Base-by-base conservation (phyloP, 495 filamentous ascomycete species). In the Podospora pseudoanserina region DNA sequence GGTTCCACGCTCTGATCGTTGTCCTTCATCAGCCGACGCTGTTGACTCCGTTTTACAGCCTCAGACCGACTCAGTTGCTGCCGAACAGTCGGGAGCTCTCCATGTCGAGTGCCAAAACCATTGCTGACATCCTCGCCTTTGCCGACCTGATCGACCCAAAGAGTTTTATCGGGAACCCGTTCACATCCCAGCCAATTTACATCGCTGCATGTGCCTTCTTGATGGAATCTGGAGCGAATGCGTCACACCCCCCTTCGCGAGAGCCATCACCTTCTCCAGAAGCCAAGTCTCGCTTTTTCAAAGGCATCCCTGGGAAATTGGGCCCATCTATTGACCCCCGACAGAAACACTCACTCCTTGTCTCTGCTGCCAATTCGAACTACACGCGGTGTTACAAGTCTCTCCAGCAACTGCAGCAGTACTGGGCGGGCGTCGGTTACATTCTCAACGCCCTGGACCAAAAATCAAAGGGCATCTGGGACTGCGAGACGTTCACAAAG, bases 101-200 rank as follows among this genome's bases (percentile, higher is more conserved):
- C 28, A 93, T 93, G 89, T 93, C 90, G 0, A 94, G 91, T 32
- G 92, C 92, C 63, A 94, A 94, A 79, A 93, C 92, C 0, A 93
- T 96, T 68, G 91, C 91, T 34, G 90, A 96, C 75, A 94, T 96
- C 59, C 80, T 93, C 4, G 87, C 87, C 4, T 93, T 93, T 71
- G 88, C 91, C 0, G 91, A 94, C 72, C 77, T 92, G 4, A 88
- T 92, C 55, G 91, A 93, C 76, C 88, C 89, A 2, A 89, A 89
- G 77, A 91, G 91, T 68, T 90, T 92, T 68, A 90, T 91, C 62
- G 91, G 91, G 11, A 94, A 94, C 66, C 92, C 92, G 0, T 96
- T 96, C 66, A 96, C 90, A 2, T 92, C 89, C 32, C 92, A 96
- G 77, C 92, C 92, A 13, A 93, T 96, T 73, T 96, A 94, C 73